Evolutionary conservation across 108 stramenopile genomes (phyloP).

Genomic region (Conticribra weissflogii): DNA sequence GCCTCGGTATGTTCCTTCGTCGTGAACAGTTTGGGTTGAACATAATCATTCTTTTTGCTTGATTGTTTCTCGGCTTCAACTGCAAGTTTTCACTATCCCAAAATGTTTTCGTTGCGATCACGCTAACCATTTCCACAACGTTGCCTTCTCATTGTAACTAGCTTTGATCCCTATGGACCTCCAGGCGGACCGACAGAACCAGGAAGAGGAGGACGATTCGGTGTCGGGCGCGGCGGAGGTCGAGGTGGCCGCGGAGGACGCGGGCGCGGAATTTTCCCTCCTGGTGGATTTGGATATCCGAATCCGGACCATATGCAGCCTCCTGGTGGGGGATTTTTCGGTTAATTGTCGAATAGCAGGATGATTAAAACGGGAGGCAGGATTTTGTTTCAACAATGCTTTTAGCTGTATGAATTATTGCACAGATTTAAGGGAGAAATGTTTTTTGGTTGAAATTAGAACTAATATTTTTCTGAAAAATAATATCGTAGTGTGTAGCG

Average conservation of each 20-base stretch:
- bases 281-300: conserved; percentile 67
- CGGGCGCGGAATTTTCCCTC: conserved; percentile 20
- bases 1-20: conserved; percentile 42
- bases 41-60: background rate
- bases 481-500: no score
- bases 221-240: conserved; percentile 35
- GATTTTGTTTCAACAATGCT: background rate
- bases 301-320: conserved; percentile 84
- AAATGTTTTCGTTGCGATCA: background rate
- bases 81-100: no score
- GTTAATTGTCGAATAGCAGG: conserved; percentile 13
- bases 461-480: no score
- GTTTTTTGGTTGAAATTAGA: no score
- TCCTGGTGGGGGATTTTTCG: conserved; percentile 52
- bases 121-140: background rate
- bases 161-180: conserved; percentile 78
- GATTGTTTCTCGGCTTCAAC: background rate
- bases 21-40: no score
- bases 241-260: conserved; percentile 29
- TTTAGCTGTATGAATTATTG: background rate
- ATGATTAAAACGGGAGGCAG: background rate
- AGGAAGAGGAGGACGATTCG: conserved; percentile 24
- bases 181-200: conserved; percentile 63
- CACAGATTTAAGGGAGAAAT: no score
- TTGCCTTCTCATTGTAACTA: background rate